These are phyloP conservation scores for Gymnopilus junonius DNA, from an alignment of 768 basidiomycete genomes.

Conservation along the genomic window DNA sequence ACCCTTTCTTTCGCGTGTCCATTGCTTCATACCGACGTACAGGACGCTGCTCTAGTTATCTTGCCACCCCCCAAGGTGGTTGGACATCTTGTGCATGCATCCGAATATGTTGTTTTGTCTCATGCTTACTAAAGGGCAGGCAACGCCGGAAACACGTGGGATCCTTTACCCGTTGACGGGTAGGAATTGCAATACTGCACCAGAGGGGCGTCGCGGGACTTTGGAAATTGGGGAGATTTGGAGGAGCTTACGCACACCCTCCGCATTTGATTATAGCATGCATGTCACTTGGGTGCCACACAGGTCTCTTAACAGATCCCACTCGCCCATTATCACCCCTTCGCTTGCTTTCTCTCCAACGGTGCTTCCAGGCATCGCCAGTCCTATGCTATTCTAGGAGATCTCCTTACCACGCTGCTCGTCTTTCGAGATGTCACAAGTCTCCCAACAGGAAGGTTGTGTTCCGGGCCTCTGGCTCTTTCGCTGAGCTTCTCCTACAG, in stretches of 20 bases:
- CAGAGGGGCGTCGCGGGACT: conserved; percentile 59
- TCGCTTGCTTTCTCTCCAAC: conserved; percentile 20
- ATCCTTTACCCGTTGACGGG: conserved; percentile 27
- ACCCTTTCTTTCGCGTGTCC: conserved; percentile 37
- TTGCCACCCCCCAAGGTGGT: conserved; percentile 26
- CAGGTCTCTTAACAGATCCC: conserved; percentile 23
- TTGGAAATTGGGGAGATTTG: conserved; percentile 26
- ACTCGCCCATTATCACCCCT: conserved; percentile 31
- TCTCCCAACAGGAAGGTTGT: conserved; percentile 41
- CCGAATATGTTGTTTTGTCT: conserved; percentile 14
- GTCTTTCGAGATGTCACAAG: conserved; percentile 17
- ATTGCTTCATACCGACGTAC: conserved; percentile 27
- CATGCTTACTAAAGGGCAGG: conserved; percentile 42
- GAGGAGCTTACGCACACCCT: conserved; percentile 49
- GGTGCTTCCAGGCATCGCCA: background rate
- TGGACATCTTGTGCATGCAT: conserved; percentile 18
- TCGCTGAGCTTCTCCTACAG: conserved; percentile 32
- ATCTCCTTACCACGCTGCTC: conserved; percentile 5
- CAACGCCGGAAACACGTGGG: conserved; percentile 53
- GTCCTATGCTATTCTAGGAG: conserved; percentile 10
- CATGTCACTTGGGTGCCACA: conserved; percentile 25
- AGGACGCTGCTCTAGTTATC: conserved; percentile 25
- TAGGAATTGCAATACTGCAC: conserved; percentile 28
- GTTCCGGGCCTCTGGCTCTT: conserved; percentile 50
- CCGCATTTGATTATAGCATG: background rate